Evolutionary conservation across 2,329 filamentous ascomycete species (phyloP).

Genomic region (Apiospora arundinis): DNA sequence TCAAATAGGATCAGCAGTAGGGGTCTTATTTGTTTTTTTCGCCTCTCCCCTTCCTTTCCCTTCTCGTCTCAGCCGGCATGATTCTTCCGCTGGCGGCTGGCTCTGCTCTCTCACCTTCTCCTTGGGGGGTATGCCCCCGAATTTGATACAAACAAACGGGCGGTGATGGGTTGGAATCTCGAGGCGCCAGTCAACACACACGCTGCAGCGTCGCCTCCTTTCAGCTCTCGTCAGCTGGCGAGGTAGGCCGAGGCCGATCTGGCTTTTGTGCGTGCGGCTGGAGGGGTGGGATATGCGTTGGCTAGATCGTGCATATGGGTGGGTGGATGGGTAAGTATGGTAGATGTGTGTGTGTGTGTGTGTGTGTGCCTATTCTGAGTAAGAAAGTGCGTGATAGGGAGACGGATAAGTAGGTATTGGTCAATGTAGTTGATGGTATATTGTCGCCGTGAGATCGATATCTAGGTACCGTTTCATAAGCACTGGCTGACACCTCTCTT

Average conservation of each 20-base stretch:
- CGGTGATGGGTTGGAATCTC: not conserved
- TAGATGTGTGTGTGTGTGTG: not conserved
- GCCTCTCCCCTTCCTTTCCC: too few species aligned
- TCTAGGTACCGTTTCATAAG: not conserved
- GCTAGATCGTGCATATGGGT: constrained; percentile 10
- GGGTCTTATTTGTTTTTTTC: too few species aligned
- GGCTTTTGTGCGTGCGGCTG: not conserved
- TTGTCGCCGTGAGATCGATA: not conserved
- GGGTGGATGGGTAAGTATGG: not conserved
- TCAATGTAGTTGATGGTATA: not conserved
- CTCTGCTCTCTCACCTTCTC: too few species aligned
- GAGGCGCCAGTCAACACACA: not conserved
- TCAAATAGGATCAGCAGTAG: too few species aligned
- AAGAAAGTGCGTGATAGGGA: not conserved
- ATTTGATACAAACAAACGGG: too few species aligned
- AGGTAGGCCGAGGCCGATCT: constrained; percentile 15
- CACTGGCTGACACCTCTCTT: too few species aligned
- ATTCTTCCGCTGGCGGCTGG: not conserved
- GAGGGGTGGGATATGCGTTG: not conserved
- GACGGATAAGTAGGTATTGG: not conserved
- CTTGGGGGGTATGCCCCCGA: too few species aligned
- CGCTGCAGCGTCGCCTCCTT: not conserved
- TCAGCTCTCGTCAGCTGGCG: constrained; percentile 15
- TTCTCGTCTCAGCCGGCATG: not conserved
- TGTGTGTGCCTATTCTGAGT: not conserved